These are phyloP conservation scores for Rubroshorea leprosula DNA, from an alignment of 345 rosid species.

Conservation along the genomic window DNA sequence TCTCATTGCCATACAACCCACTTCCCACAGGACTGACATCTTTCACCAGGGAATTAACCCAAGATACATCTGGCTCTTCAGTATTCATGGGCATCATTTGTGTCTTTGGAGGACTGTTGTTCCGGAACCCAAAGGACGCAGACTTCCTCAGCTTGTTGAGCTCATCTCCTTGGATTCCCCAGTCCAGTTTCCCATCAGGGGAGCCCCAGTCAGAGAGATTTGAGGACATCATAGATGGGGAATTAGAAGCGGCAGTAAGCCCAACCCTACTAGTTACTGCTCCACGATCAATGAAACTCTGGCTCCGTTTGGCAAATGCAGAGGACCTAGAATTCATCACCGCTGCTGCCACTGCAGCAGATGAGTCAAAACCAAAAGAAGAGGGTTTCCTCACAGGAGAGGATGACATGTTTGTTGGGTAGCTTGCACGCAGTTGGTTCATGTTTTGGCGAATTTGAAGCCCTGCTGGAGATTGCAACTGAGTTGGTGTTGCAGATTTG, in stretches of 20 bases:
- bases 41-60: conserved; percentile 85
- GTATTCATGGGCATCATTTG: conserved; percentile 20
- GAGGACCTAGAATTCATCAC: conserved; percentile 89
- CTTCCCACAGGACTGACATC: conserved; percentile 45
- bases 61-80: conserved; percentile 84
- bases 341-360: conserved; percentile 84
- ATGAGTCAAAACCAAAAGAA: conserved; percentile 61
- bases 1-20: conserved; percentile 26
- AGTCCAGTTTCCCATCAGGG: conserved; percentile 71
- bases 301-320: conserved; percentile 80
- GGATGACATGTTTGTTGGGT: conserved; percentile 42
- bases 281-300: conserved; percentile 77
- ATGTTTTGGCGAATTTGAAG: conserved; percentile 58
- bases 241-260: conserved; percentile 37
- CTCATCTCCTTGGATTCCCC: conserved; percentile 90
- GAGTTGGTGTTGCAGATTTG: conserved; percentile 37
- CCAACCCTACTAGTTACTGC: conserved; percentile 31
- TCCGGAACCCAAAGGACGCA: conserved; percentile 67
- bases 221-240: conserved; percentile 43
- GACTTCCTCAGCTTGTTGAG: conserved; percentile 77
- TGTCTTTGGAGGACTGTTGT: conserved; percentile 30
- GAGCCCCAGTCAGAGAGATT: conserved; percentile 72
- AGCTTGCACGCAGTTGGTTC: conserved; percentile 62
- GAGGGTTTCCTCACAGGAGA: conserved; percentile 54
- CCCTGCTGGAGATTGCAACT: conserved; percentile 60